Conservation (phyloP, 176 grass and related monocot species). For the Avena insularis region DNA sequence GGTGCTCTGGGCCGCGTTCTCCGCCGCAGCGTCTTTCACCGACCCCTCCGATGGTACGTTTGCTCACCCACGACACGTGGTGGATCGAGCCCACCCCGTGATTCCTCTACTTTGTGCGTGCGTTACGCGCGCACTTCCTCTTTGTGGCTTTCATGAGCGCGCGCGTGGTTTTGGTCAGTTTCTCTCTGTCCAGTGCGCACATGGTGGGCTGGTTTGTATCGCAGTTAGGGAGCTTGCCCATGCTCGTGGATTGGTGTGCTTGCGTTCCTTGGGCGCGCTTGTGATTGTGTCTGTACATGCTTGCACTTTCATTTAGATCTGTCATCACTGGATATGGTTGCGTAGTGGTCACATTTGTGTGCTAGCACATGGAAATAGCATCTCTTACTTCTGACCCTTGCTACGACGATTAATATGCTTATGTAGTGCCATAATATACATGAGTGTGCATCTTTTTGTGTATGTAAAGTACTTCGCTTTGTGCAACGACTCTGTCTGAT, state of each 20-base stretch:
- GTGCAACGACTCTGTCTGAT: conserved; percentile 11
- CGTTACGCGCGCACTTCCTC: background rate
- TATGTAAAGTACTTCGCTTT: background rate
- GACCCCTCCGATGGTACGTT: conserved; percentile 65
- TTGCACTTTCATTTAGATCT: background rate
- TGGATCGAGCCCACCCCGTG: conserved; percentile 8
- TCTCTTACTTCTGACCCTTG: background rate
- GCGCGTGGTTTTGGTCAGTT: background rate
- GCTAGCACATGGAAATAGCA: conserved; percentile 27
- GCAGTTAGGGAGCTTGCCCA: background rate
- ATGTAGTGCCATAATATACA: background rate
- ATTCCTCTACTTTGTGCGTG: conserved; percentile 7
- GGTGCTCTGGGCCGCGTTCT: conserved; percentile 46
- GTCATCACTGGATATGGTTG: background rate
- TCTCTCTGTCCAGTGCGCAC: background rate
- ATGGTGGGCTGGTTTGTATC: background rate
- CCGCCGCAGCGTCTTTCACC: conserved; percentile 51
- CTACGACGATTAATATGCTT: background rate
- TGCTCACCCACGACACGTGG: conserved; percentile 19
- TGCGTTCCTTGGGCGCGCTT: background rate
- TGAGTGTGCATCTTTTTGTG: background rate
- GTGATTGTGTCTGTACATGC: background rate
- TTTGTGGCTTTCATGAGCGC: background rate
- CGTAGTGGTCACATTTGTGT: background rate
- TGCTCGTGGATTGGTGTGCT: background rate